Base-by-base conservation (phyloP, 2,329 filamentous ascomycete species). In the Whalleya microplaca region DNA sequence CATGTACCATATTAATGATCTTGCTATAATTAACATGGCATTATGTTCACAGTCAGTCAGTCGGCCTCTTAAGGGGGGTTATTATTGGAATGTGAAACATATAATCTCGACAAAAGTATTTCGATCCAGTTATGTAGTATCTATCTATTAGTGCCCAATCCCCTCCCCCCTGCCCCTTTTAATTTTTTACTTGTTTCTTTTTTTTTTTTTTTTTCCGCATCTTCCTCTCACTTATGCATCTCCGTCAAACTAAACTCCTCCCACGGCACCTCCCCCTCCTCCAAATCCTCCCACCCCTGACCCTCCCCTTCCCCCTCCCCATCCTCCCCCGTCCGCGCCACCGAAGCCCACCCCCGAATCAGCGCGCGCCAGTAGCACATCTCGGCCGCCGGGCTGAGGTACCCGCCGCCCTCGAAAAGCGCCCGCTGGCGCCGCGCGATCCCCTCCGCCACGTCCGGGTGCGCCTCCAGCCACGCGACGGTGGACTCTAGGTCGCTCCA, bases 351-450 rank as follows among this genome's bases (percentile, higher is more conserved):
- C 0, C 78, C 79, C 53, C 73, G 72, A 20, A 84, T 66, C 58
- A 80, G 52, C 0, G 74, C 76, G 41, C 81, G 72, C 80, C 81
- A 84, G 69, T 83, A 84, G 61, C 81, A 84, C 55, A 66, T 70
- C 67, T 83, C 80, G 0, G 80, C 79, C n/a, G 79, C 79, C 14
- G 75, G 74, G 55, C 76, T 79, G 45, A 81, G 69, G 62, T 81
- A 79, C 0, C 79, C 80, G 0, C 70, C 72, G 12, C 69, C 74
- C 1, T 72, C 71, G 63, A 78, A 79, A 47, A 75, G 51, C 14
- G 71, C 73, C 49, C 79, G 73, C 71, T 83, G 80, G 32, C 79
- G 69, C 45, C 68, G 59, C 16, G 80, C 80, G 46, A 84, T 82
- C 0, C 75, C 76, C 61, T 74, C 73, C 2, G 80, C 79, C 2